Conservation (phyloP, 257 asterid species). For the Primulina huaijiensis region DNA sequence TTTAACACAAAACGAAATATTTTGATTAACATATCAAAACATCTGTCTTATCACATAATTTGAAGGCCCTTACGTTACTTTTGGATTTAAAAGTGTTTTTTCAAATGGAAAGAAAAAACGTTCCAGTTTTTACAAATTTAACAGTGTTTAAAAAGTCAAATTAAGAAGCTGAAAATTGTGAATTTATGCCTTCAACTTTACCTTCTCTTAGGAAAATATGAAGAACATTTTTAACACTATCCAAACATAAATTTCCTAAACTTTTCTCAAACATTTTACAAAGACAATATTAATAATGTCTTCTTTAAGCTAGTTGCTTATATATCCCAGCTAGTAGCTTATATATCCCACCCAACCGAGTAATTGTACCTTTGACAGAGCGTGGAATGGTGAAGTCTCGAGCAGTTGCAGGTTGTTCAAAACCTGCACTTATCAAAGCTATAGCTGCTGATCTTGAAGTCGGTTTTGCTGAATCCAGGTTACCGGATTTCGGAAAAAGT, state of each 20-base stretch:
- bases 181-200: not conserved
- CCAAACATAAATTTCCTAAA: not conserved
- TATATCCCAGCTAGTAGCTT: not conserved
- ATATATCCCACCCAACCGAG: not conserved
- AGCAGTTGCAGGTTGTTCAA: slow-evolving; percentile 54
- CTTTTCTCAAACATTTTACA: no score
- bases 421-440: slow-evolving; percentile 58
- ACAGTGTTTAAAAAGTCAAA: not conserved
- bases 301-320: not conserved
- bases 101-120: not conserved
- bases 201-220: not conserved
- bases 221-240: not conserved
- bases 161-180: not conserved
- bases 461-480: slow-evolving; percentile 49
- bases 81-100: no score
- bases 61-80: not conserved
- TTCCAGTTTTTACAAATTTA: no score
- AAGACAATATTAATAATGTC: not conserved
- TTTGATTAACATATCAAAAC: slow-evolving; percentile 1
- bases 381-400: slow-evolving; percentile 61
- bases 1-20: slow-evolving; percentile 24
- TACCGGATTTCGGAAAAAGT: slow-evolving; percentile 65
- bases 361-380: slow-evolving; percentile 56
- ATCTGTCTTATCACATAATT: not conserved
- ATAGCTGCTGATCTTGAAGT: slow-evolving; percentile 76